Base-by-base conservation (phyloP, 495 filamentous ascomycete species). In the Aspergillus bertholletiae region DNA sequence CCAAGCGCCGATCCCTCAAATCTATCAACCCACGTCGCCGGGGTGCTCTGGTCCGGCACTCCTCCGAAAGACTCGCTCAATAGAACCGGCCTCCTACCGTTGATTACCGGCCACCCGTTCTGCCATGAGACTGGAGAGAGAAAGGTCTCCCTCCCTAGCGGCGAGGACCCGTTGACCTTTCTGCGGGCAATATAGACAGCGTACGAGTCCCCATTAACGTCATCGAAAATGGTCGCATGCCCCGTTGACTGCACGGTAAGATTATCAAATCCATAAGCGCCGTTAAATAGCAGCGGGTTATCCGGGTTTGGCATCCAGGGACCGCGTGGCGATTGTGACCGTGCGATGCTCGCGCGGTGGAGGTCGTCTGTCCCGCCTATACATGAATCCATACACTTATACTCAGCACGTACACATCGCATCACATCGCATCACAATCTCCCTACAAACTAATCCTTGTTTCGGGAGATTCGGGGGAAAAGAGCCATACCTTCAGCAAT, bases 401-500 rank as follows among this genome's bases (percentile, higher is more conserved):
- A n/a, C 7, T 11, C 30, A 32, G 27, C 9, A 28, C 2, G 30
- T 32, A 32, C 9, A 12, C 7, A 32, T 11, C n/a, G n/a, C n/a
- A n/a, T n/a, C n/a, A n/a, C n/a, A n/a, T n/a, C n/a, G n/a, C n/a
- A n/a, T n/a, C n/a, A n/a, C n/a, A n/a, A n/a, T n/a, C n/a, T n/a
- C n/a, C n/a, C n/a, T n/a, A n/a, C n/a, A n/a, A n/a, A n/a, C n/a
- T n/a, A n/a, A n/a, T n/a, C n/a, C n/a, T n/a, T n/a, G n/a, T n/a
- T n/a, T n/a, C n/a, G n/a, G n/a, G n/a, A n/a, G n/a, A n/a, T n/a
- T n/a, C n/a, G n/a, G n/a, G n/a, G n/a, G n/a, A 28, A 32, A 12
- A 3, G 13, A 32, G 30, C 2, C 13, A 9, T 32, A 8, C 82
- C 84, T 52, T 87, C 83, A 5, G 80, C 81, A 28, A 77, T 81